phyloP scores from a whole-genome alignment of 2,329 filamentous ascomycete genomes.

The Didymellaceae sp. region DNA sequence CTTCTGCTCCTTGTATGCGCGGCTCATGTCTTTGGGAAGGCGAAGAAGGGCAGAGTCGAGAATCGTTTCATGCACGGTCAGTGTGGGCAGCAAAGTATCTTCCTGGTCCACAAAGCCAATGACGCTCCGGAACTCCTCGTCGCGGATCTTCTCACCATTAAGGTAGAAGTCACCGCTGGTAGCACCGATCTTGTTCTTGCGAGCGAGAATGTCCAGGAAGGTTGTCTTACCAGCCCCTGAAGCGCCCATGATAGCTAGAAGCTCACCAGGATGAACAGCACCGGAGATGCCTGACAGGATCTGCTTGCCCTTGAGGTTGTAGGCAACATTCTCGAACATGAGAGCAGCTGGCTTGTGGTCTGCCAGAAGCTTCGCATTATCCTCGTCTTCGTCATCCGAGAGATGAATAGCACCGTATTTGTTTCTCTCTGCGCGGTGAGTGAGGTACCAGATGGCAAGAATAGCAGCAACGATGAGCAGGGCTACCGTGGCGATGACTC shows the following conservation, averaged over 20 bases:
- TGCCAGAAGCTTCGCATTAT: conserved; percentile 82
- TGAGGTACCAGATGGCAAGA: conserved; percentile 84
- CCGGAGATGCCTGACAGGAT: conserved; percentile 84
- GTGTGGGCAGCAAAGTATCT: conserved; percentile 92
- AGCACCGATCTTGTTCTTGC: conserved; percentile 92
- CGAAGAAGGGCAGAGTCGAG: conserved; percentile 90
- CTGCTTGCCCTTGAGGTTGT: conserved; percentile 83
- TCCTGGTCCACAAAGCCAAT: conserved; percentile 98
- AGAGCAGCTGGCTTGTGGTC: conserved; percentile 91
- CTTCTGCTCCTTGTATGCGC: conserved; percentile 84
- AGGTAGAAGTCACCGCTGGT: conserved; percentile 84
- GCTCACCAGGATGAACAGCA: conserved; percentile 90
- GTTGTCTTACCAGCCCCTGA: conserved; percentile 98
- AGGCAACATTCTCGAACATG: conserved; percentile 87
- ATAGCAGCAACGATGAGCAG: conserved; percentile 90
- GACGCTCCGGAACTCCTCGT: conserved; percentile 86
- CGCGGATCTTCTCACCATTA: conserved; percentile 87
- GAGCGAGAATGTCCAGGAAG: conserved; percentile 92
- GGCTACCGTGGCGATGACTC: conserved; percentile 84
- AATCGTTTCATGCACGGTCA: conserved; percentile 98
- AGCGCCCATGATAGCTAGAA: conserved; percentile 97
- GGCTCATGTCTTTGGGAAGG: conserved; percentile 90
- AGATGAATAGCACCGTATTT: conserved; percentile 77
- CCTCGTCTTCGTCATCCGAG: conserved; percentile 82
- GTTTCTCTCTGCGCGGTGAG: conserved; percentile 68